These are phyloP conservation scores for Polytrichum formosum DNA, from an alignment of 225 moss, liverwort and hornwort genomes.

Conservation along the genomic window DNA sequence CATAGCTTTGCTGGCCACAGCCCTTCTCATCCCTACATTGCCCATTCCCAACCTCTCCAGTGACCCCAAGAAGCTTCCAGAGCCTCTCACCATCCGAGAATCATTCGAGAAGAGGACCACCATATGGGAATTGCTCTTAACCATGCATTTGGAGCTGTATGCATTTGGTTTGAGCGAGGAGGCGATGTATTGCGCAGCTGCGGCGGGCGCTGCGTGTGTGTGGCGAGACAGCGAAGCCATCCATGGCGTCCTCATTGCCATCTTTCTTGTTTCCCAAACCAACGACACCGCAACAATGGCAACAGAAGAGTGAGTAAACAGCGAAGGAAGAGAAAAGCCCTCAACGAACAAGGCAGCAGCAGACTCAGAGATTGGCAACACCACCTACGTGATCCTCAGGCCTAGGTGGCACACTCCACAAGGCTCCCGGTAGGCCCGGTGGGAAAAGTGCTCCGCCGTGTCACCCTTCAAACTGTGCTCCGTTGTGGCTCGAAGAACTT, in stretches of 20 bases:
- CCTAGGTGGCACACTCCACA: too few species aligned
- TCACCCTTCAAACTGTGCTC: too few species aligned
- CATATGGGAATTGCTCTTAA: not conserved
- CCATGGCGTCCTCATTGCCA: conserved; percentile 66
- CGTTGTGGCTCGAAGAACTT: too few species aligned
- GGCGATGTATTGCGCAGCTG: conserved; percentile 32
- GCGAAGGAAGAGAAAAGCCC: too few species aligned
- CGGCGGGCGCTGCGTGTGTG: conserved; percentile 42
- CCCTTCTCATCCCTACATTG: conserved; percentile 3
- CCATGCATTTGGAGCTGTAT: conserved; percentile 1
- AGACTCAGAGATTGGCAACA: too few species aligned
- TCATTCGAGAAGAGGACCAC: conserved; percentile 1
- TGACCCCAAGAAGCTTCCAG: conserved; percentile 13
- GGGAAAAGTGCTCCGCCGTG: too few species aligned
- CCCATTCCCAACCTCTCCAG: conserved; percentile 18
- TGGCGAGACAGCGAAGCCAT: conserved; percentile 59
- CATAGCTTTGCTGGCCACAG: conserved; percentile 1
- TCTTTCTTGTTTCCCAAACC: too few species aligned
- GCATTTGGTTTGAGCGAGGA: conserved; percentile 27
- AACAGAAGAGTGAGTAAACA: too few species aligned
- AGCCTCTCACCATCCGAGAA: not conserved
- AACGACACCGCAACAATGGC: too few species aligned
- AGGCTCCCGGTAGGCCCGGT: too few species aligned
- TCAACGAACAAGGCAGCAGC: too few species aligned
- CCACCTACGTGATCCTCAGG: too few species aligned